phyloP scores from a whole-genome alignment of 2,329 filamentous ascomycete species.

The Orbilia brochopaga region DNA sequence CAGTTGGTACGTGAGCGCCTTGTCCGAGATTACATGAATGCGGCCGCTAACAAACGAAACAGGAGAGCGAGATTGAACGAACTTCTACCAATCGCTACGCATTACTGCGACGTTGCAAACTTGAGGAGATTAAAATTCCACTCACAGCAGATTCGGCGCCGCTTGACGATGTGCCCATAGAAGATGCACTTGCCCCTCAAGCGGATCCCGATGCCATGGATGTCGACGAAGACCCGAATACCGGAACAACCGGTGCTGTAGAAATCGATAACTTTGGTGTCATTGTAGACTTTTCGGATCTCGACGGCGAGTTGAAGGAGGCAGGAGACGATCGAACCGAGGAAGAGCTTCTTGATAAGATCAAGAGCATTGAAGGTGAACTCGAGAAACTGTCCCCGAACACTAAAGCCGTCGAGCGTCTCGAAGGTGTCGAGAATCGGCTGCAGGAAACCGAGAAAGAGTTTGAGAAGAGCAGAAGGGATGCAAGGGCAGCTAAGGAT shows the following conservation, averaged over 20 bases:
- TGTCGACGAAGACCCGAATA: constrained; percentile 71
- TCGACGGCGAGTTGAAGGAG: constrained; percentile 81
- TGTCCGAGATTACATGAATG: background rate
- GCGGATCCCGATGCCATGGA: constrained; percentile 90
- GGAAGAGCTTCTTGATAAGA: constrained; percentile 76
- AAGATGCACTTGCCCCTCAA: constrained; percentile 73
- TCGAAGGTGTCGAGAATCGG: constrained; percentile 82
- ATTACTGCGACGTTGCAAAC: constrained; percentile 83
- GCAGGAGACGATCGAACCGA: constrained; percentile 65
- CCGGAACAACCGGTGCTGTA: constrained; percentile 63
- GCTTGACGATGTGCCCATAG: constrained; percentile 83
- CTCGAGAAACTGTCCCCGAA: constrained; percentile 96
- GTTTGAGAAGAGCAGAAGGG: constrained; percentile 80
- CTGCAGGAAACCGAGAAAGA: constrained; percentile 85
- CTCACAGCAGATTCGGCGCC: constrained; percentile 72
- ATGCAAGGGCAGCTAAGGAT: constrained; percentile 77
- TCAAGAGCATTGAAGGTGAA: constrained; percentile 74
- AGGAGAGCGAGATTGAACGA: constrained; percentile 81
- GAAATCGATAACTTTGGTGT: constrained; percentile 89
- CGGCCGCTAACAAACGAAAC: constrained; percentile 4
- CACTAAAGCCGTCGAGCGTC: constrained; percentile 89
- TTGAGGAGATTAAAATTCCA: constrained; percentile 89
- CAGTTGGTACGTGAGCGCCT: constrained; percentile 60
- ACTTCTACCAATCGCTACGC: constrained; percentile 83
- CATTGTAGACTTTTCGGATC: constrained; percentile 78